Percentiles rank a stretch among this genome's conserved stretches.
phyloP scores from a whole-genome alignment of 208 protist genomes.

The Acanthamoeba rhysodes region DNA sequence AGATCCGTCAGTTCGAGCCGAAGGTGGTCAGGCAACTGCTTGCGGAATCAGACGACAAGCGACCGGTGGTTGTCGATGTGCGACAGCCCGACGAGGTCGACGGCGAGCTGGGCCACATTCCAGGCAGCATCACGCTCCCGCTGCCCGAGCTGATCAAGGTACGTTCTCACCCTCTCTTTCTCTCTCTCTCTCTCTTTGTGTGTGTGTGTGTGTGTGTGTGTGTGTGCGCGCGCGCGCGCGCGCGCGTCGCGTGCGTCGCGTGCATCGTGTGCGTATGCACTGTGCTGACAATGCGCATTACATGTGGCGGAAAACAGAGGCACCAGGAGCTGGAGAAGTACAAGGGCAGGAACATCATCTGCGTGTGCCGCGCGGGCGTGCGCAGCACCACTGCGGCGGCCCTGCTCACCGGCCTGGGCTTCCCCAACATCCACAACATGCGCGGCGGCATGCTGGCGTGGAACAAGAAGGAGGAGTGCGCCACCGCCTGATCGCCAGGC shows the following conservation, averaged over 20 bases:
- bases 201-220: too few species aligned
- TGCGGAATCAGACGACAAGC: not conserved
- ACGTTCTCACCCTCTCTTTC: not conserved
- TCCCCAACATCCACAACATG: conserved; percentile 43
- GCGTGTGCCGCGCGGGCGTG: conserved; percentile 19
- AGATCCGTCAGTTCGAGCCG: not conserved
- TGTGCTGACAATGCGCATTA: not conserved
- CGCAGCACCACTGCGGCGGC: conserved; percentile 18
- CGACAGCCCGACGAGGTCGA: not conserved
- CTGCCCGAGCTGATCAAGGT: conserved; percentile 13
- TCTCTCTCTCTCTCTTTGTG: too few species aligned
- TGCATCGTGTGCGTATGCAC: not conserved
- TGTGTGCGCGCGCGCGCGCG: too few species aligned
- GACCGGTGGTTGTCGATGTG: conserved; percentile 2
- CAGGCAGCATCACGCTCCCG: not conserved
- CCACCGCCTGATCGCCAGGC: not conserved
- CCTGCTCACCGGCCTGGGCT: conserved; percentile 20
- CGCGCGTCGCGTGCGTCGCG: too few species aligned
- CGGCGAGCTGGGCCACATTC: not conserved
- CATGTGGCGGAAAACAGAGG: not conserved
- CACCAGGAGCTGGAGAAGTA: not conserved
- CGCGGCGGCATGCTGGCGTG: conserved; percentile 14
- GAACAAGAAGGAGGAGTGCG: not conserved
- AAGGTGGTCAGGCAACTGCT: not conserved
- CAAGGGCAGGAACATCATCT: conserved; percentile 2